Evolutionary conservation across 1,284 basidiomycete genomes (phyloP), one percentile per base, ranked within the genome.

Genomic region (Kwoniella shivajii): DNA sequence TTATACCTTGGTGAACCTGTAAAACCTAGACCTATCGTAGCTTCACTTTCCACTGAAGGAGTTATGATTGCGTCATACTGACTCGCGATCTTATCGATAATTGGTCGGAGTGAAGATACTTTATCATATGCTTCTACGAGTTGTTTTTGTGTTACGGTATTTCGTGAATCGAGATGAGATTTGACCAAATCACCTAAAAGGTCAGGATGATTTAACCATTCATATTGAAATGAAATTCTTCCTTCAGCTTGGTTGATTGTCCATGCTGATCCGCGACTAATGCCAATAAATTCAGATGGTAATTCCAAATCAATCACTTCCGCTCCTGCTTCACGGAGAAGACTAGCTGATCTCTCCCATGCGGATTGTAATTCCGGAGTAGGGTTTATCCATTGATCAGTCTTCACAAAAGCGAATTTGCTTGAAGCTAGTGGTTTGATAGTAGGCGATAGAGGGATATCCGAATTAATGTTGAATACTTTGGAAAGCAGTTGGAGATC

Each of bases 401-500:
- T 70, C 52, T 66, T 70, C 44, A 60, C 39, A 44, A 64, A 68
- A 2, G 57, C 72, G 50, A 74, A 69, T 37, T 47, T 56, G 39
- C 62, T 57, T 10, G 55, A 54, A 10, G 45, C 47, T 37, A 72
- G 50, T 1, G 65, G 59, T 51, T 68, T 60, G 11, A 57, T 34
- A 11, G 47, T 29, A 14, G 61, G 57, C 7, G 63, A 24, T 31
- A 65, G 64, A 2, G 64, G 44, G 0, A 48, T 39, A 42, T 73
- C 69, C 52, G 70, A 65, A 16, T 52, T 26, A 20, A 75, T 29
- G 4, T 46, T 38, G 58, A 72, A 71, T 22, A 65, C 64, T 20
- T 66, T 20, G 20, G 59, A 51, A 43, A 74, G 59, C 5, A 74
- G 64, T 47, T 71, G 37, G 18, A 74, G 59, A 47, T 75, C 71